phyloP scores from a whole-genome alignment of 371 early-diverging fungal species.

The Rhizopus arrhizus region DNA sequence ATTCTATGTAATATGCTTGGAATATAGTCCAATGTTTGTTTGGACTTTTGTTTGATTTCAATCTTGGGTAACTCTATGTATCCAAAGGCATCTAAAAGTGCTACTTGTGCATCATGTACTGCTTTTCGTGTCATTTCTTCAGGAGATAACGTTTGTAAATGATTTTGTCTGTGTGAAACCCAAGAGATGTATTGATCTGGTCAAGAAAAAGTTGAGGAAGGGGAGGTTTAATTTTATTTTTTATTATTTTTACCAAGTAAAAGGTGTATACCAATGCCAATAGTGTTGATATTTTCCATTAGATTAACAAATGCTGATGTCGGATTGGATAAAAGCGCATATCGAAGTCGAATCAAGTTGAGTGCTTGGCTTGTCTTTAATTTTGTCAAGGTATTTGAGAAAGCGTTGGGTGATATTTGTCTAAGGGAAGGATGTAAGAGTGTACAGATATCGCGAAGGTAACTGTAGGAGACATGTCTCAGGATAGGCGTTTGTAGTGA shows the following conservation, averaged over 20 bases:
- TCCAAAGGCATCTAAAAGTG: constrained; percentile 48
- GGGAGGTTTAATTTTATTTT: too few species aligned
- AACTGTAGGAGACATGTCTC: constrained; percentile 43
- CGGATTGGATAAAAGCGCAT: constrained; percentile 34
- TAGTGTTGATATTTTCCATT: constrained; percentile 52
- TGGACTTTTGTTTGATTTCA: constrained; percentile 19
- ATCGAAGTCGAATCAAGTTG: constrained; percentile 45
- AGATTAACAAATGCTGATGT: constrained; percentile 15
- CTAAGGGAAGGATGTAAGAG: constrained; percentile 43
- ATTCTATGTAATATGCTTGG: constrained; percentile 69
- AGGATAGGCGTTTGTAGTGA: constrained; percentile 40
- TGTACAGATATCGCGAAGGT: constrained; percentile 48
- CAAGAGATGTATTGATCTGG: constrained; percentile 65
- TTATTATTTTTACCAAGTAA: constrained; percentile 45
- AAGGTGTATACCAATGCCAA: constrained; percentile 63
- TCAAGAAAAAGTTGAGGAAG: too few species aligned
- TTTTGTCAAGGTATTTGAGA: constrained; percentile 43
- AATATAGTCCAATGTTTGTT: constrained; percentile 59
- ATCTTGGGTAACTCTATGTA: constrained; percentile 22
- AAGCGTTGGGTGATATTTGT: constrained; percentile 41
- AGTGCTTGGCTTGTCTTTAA: constrained; percentile 43
- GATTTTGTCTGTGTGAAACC: constrained; percentile 54
- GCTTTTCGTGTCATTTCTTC: constrained; percentile 65
- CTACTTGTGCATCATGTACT: constrained; percentile 58
- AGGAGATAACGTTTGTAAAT: constrained; percentile 64